Evolutionary conservation across 371 early-diverging fungal genomes (phyloP).

Genomic region (Mucor irregularis): DNA sequence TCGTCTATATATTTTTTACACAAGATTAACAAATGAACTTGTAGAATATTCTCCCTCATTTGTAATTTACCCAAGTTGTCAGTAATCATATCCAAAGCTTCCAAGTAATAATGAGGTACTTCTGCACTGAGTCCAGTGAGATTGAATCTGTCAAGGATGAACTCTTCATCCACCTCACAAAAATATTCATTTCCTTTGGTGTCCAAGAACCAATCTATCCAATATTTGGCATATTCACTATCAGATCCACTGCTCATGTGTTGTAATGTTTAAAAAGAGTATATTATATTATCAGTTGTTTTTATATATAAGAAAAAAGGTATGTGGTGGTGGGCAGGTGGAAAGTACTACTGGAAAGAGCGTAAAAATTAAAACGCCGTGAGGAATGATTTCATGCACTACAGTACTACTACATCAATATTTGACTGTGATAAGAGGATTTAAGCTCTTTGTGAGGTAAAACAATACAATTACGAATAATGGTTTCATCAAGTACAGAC

Average conservation of each 20-base stretch:
- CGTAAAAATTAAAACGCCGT: background rate
- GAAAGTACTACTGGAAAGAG: background rate
- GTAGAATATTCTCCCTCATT: background rate
- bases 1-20: constrained; percentile 47
- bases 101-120: constrained; percentile 68
- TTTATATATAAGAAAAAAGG: too few relatives aligned
- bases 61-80: constrained; percentile 62
- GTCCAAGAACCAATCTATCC: constrained; percentile 78
- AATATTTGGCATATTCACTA: constrained; percentile 67
- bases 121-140: constrained; percentile 80
- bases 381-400: background rate
- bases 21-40: background rate
- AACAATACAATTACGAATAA: constrained; percentile 94
- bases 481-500: constrained; percentile 83
- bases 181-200: constrained; percentile 88
- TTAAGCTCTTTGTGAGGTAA: constrained; percentile 95
- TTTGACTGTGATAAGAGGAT: constrained; percentile 86
- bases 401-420: constrained; percentile 81
- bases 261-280: background rate
- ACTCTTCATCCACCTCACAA: constrained; percentile 93
- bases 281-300: too few relatives aligned
- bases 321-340: background rate
- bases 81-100: constrained; percentile 89
- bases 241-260: constrained; percentile 56
- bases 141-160: constrained; percentile 93